Conservation (phyloP, 257 asterid species). For the Penstemon barbatus region DNA sequence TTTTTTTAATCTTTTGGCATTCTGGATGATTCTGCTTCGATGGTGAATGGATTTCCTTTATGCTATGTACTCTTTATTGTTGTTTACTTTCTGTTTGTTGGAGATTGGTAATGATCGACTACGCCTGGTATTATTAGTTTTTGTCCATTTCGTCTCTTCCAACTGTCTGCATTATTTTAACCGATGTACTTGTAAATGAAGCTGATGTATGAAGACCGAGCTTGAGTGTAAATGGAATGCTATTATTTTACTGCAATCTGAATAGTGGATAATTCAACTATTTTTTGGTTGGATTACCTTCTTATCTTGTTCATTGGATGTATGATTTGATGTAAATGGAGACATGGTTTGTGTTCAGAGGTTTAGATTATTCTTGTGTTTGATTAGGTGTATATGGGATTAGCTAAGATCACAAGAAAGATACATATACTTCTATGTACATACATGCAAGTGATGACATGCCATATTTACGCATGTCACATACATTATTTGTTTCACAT, state of each 20-base stretch:
- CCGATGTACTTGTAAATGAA: constrained; percentile 4
- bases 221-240: background rate
- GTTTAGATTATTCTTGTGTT: background rate
- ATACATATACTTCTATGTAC: background rate
- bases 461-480: constrained; percentile 7
- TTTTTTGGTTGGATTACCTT: background rate
- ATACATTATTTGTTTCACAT: background rate
- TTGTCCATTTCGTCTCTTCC: background rate
- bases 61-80: background rate
- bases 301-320: background rate
- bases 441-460: background rate
- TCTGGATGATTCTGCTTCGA: constrained; percentile 4
- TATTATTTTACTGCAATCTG: too few species aligned
- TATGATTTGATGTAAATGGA: constrained; percentile 5
- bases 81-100: constrained; percentile 13
- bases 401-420: background rate
- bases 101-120: constrained; percentile 7
- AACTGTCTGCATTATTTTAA: constrained; percentile 12
- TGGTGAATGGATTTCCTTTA: constrained; percentile 30
- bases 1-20: background rate
- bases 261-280: background rate
- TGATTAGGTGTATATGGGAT: background rate
- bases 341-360: background rate
- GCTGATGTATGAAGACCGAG: constrained; percentile 5
- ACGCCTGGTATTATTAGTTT: background rate